A percentile compares a stretch with the other conserved stretches of the same genome.
Evolutionary conservation across 139 green algal species (phyloP).

Genomic region (Protoeuglena noctilucae): DNA sequence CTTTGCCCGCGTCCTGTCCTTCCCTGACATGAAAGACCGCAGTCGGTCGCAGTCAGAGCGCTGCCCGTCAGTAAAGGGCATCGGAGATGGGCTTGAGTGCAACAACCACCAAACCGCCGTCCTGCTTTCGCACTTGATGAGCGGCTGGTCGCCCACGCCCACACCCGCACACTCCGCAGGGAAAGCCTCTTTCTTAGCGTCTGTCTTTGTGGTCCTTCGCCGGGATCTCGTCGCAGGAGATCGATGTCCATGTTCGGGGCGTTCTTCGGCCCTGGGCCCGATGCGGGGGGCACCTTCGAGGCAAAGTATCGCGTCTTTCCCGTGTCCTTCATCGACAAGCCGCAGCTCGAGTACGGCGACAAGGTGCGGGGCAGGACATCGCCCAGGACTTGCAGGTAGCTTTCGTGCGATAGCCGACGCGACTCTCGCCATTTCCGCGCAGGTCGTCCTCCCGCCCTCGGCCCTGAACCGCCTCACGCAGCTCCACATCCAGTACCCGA

Average conservation of each 20-base stretch:
- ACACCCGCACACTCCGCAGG: no score
- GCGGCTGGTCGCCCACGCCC: no score
- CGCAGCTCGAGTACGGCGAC: constrained; percentile 41
- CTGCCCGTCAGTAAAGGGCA: no score
- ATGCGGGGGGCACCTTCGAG: constrained; percentile 36
- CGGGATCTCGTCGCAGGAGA: no score
- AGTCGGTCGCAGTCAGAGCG: no score
- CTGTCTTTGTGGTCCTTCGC: no score
- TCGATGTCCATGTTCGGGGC: constrained; percentile 26
- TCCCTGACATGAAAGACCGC: no score
- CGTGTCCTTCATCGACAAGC: constrained; percentile 87
- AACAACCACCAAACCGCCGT: no score
- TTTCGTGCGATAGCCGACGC: not conserved
- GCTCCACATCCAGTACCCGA: constrained; percentile 93
- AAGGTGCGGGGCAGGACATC: not conserved
- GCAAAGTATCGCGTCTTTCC: constrained; percentile 76
- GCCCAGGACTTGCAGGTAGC: not conserved
- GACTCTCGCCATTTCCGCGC: not conserved
- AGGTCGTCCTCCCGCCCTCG: constrained; percentile 90
- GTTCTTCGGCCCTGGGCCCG: constrained; percentile 11
- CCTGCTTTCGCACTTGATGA: no score
- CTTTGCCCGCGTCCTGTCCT: no score
- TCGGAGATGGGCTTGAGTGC: no score
- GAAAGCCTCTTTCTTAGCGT: no score
- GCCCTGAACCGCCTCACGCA: constrained; percentile 80